These are phyloP conservation scores for Fusarium fracticaudum DNA, from an alignment of 2,329 filamentous ascomycete species.

Conservation along the genomic window DNA sequence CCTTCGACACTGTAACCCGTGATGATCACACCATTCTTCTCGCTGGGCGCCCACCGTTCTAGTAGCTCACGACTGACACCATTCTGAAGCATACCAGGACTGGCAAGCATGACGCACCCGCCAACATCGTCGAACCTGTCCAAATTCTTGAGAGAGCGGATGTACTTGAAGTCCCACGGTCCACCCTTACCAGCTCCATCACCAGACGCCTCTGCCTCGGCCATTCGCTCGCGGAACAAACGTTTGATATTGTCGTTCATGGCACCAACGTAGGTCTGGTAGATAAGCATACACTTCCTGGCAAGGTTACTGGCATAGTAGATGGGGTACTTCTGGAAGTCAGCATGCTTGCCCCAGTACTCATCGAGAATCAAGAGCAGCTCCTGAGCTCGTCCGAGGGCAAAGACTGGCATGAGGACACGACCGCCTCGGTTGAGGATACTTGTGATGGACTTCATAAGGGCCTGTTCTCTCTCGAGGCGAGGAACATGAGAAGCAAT, in stretches of 20 bases:
- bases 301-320: constrained; percentile 98
- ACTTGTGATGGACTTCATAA: constrained; percentile 95
- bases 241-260: constrained; percentile 99
- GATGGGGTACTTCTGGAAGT: constrained; percentile 90
- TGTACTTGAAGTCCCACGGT: constrained; percentile 97
- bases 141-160: constrained; percentile 89
- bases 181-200: constrained; percentile 80
- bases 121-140: constrained; percentile 97
- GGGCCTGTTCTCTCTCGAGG: constrained; percentile 86
- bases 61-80: constrained; percentile 92
- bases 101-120: constrained; percentile 95
- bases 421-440: constrained; percentile 92
- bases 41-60: constrained; percentile 94
- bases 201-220: constrained; percentile 84
- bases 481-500: constrained; percentile 94
- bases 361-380: constrained; percentile 94
- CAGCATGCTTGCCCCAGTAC: constrained; percentile 91
- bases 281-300: constrained; percentile 97
- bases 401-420: constrained; percentile 94
- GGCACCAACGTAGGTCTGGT: constrained; percentile 96
- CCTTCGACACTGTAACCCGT: constrained; percentile 98
- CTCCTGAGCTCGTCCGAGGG: constrained; percentile 92
- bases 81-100: constrained; percentile 97
- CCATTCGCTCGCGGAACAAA: constrained; percentile 92
- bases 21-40: constrained; percentile 98